Base-by-base conservation (phyloP, 441 rosid species). In the Biscutella laevigata region DNA sequence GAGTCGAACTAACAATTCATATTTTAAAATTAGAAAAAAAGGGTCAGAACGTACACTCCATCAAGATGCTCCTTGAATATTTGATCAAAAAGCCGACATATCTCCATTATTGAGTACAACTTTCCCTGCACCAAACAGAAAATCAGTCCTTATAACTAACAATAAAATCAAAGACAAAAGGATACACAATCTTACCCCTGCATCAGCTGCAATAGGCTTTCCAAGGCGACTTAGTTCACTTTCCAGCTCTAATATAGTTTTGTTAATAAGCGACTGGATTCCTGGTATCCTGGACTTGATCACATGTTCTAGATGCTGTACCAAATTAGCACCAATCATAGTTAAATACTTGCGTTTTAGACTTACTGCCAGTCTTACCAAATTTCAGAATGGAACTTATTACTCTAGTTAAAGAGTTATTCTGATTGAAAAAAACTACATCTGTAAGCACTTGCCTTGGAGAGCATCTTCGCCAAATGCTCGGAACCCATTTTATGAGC, bases 401-500 rank as follows among this genome's bases (percentile, higher is more conserved):
- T n/a, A n/a, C n/a, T n/a, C n/a, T n/a, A n/a, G n/a, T n/a, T n/a
- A n/a, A n/a, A n/a, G n/a, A n/a, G n/a, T n/a, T n/a, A n/a, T n/a
- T n/a, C n/a, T n/a, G n/a, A n/a, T n/a, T n/a, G n/a, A n/a, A n/a
- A n/a, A n/a, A n/a, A 39, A 50, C 60, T 25, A 38, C 20, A 39
- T 29, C n/a, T 12, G 21, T 47, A 24, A 54, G 26, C 38, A 16
- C 61, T 54, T 51, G 85, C 96, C 85, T 88, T 88, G 20, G 98
- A 91, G 28, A 91, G 82, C 84, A 85, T 70, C 77, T 83, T 91
- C 27, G 91, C 98, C 48, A 91, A 82, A 77, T 91, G 78, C 75
- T 88, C 98, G 19, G 95, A 91, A 46, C 98, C 98, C 98, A 91
- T 91, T 73, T 95, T 85, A 29, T 72, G 71, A 47, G 89, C 84